Percentiles rank a stretch among this genome's conserved stretches.
Evolutionary conservation across 257 asterid genomes (phyloP).

Genomic region (Phtheirospermum japonicum): DNA sequence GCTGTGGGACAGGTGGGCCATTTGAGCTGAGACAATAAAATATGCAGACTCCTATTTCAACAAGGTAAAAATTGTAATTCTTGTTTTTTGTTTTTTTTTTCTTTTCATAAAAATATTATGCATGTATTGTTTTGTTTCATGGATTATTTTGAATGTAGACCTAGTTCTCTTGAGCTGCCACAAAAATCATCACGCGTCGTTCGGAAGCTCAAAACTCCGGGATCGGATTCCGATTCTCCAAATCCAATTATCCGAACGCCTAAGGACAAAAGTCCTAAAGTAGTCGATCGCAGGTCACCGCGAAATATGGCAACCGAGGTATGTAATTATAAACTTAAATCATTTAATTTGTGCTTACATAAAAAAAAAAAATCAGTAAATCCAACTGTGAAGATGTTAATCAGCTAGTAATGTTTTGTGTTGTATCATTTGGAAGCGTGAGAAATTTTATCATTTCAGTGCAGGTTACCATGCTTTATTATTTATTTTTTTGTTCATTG

Average conservation of each 20-base stretch:
- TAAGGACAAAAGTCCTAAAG: conserved; percentile 62
- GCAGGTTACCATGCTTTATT: too few species aligned
- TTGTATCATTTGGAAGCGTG: too few species aligned
- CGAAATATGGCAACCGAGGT: conserved; percentile 66
- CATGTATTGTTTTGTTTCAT: background rate
- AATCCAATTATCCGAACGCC: conserved; percentile 43
- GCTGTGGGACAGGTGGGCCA: conserved; percentile 58
- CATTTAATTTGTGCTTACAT: background rate
- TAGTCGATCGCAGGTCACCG: conserved; percentile 56
- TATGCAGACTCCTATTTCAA: conserved; percentile 85
- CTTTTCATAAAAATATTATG: background rate
- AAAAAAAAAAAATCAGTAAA: too few species aligned
- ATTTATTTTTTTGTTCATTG: too few species aligned
- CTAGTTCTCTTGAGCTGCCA: conserved; percentile 42
- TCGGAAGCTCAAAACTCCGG: conserved; percentile 51
- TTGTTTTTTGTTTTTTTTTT: too few species aligned
- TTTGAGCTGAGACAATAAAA: conserved; percentile 27
- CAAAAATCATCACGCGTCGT: conserved; percentile 42
- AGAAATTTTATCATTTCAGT: too few species aligned
- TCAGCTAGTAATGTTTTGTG: too few species aligned
- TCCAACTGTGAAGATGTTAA: too few species aligned
- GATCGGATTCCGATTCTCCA: conserved; percentile 50
- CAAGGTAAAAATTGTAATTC: conserved; percentile 52
- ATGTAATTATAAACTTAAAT: background rate
- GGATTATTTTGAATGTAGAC: conserved; percentile 32